These are phyloP conservation scores for Hymenoscyphus scutula DNA, from an alignment of 2,329 filamentous ascomycete species.

Conservation along the genomic window DNA sequence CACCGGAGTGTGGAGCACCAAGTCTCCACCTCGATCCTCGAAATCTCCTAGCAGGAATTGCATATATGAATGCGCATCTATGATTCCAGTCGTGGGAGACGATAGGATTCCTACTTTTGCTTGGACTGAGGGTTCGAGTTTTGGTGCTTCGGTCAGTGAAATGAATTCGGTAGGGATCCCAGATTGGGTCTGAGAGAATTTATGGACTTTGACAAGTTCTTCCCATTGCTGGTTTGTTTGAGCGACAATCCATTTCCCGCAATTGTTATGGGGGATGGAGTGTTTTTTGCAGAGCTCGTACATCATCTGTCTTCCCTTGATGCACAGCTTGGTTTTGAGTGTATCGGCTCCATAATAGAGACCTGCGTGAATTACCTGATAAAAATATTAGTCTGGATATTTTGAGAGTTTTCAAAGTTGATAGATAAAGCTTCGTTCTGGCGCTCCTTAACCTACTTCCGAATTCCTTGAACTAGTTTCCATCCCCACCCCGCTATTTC, in stretches of 20 bases:
- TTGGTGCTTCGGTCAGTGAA: constrained; percentile 55
- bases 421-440: not conserved
- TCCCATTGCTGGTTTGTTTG: constrained; percentile 65
- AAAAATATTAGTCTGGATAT: not conserved
- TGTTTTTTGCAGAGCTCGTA: constrained; percentile 73
- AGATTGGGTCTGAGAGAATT: constrained; percentile 40
- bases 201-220: constrained; percentile 49
- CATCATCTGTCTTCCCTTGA: constrained; percentile 71
- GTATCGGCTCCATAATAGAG: constrained; percentile 64
- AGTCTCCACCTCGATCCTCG: constrained; percentile 71
- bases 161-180: constrained; percentile 74
- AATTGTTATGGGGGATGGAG: constrained; percentile 67
- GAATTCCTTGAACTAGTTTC: constrained; percentile 73
- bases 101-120: constrained; percentile 76
- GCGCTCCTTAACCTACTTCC: constrained; percentile 43
- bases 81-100: constrained; percentile 81
- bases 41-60: constrained; percentile 72
- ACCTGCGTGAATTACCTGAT: constrained; percentile 87
- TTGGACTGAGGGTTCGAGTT: constrained; percentile 71
- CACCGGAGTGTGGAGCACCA: constrained; percentile 69
- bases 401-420: not conserved
- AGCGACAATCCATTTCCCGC: constrained; percentile 93
- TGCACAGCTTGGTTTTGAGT: constrained; percentile 81
- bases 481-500: constrained; percentile 61
- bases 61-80: constrained; percentile 88